phyloP scores from a whole-genome alignment of 108 stramenopile genomes.

The Asterionellopsis glacialis region DNA sequence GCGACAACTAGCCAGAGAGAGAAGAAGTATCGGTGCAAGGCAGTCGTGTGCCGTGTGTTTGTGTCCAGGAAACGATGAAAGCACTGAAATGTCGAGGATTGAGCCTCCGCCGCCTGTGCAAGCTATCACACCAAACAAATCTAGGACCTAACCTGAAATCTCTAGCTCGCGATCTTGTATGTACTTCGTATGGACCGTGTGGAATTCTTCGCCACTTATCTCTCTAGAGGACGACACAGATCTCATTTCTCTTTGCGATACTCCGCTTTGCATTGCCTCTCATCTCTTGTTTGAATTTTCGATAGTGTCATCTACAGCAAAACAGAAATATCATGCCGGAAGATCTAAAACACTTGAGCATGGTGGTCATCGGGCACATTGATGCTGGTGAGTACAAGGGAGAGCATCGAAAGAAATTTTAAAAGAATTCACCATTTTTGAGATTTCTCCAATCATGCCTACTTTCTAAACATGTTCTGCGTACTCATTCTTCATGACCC shows the following conservation, averaged over 20 bases:
- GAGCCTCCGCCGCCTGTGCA: no score
- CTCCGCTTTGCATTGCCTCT: background rate
- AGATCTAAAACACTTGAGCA: constrained; percentile 59
- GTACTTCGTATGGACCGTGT: no score
- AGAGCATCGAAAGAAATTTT: background rate
- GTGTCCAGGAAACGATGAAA: no score
- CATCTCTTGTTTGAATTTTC: background rate
- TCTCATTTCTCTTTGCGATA: background rate
- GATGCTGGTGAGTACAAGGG: constrained; percentile 39
- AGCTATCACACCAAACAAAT: no score
- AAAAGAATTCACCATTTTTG: background rate
- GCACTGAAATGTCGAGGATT: no score
- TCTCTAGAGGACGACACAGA: no score
- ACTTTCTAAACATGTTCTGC: background rate
- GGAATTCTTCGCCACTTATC: no score
- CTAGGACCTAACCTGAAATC: no score
- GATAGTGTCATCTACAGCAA: background rate
- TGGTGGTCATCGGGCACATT: constrained; percentile 69
- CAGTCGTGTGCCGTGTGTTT: no score
- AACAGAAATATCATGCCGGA: constrained; percentile 22
- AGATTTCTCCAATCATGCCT: background rate
- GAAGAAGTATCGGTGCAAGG: no score
- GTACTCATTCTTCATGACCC: background rate
- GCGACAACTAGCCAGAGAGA: no score
- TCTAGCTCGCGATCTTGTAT: no score